Base-by-base conservation (phyloP, 2,329 filamentous ascomycete species). In the Madurella fahalii region DNA sequence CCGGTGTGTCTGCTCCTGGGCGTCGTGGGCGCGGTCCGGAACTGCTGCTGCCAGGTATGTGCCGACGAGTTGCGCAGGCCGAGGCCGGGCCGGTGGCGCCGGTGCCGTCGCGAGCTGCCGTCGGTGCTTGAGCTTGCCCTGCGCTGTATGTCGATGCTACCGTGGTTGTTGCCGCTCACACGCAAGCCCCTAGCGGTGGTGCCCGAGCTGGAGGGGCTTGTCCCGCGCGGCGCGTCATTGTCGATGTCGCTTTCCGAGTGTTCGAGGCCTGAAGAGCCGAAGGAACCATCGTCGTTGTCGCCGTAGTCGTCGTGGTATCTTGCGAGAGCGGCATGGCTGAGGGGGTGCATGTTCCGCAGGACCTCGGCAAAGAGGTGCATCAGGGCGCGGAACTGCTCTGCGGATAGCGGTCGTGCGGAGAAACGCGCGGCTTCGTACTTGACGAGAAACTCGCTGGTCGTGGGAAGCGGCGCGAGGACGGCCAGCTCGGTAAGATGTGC, bases 341-440 rank as follows among this genome's bases (percentile, higher is more conserved):
- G 72, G 0, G 81, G 77, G 30, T 75, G 79, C 88, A 97, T 95
- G 16, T 79, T 81, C 50, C 87, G 83, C 13, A 97, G 74, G 0
- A 97, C 75, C 50, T 88, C 83, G 2, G 92, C 88, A 69, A 97
- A 96, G 25, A 89, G 77, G 53, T 84, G 81, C 90, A 96, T 96
- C 31, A 96, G 75, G 18, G 79, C 74, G 39, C 87, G 80, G 67
- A 99, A 97, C 49, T 86, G 80, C 0, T 72, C 65, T 62, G 92
- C 86, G 2, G 82, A 80, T 4, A 96, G 74, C 1, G 86, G 81
- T 5, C 77, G 74, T 0, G 81, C 82, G 2, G 89, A 92, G 72
- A 95, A 99, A 40, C 93, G 85, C 2, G 91, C 90, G 54, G 82
- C 77, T 72, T 97, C 94, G 71, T 96, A 99, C 17, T 82, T 74